Percentiles rank a stretch among this genome's conserved stretches.
Evolutionary conservation across 805 yeast genomes (phyloP).

Genomic region (Candida alai): DNA sequence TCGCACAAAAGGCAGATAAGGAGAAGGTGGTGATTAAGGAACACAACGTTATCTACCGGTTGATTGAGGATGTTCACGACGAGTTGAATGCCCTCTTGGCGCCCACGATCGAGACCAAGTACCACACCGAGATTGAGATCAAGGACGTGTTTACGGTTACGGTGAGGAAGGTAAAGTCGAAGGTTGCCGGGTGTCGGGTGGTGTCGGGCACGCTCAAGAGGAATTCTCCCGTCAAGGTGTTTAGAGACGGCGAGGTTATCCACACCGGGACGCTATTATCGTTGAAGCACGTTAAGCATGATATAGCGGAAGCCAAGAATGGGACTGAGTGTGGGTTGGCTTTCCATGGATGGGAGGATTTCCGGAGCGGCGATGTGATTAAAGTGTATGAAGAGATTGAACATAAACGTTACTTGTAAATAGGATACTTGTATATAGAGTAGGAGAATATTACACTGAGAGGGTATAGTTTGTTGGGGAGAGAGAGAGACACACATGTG

Average conservation of each 20-base stretch:
- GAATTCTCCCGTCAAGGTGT: conserved; percentile 53
- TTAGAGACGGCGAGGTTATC: conserved; percentile 46
- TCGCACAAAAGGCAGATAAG: conserved; percentile 53
- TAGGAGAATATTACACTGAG: no score
- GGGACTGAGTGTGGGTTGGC: conserved; percentile 90
- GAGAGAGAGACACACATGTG: no score
- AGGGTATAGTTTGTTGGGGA: no score
- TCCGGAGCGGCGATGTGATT: conserved; percentile 71
- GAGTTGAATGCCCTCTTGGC: conserved; percentile 56
- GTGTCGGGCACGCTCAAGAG: conserved; percentile 62
- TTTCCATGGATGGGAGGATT: conserved; percentile 62
- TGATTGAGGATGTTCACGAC: conserved; percentile 78
- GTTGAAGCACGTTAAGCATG: conserved; percentile 79
- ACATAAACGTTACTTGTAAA: conserved; percentile 34
- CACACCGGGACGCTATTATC: conserved; percentile 62
- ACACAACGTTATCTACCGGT: conserved; percentile 79
- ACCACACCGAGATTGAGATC: conserved; percentile 62
- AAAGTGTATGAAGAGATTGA: conserved; percentile 66
- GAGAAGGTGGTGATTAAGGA: conserved; percentile 55
- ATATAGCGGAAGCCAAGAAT: conserved; percentile 69
- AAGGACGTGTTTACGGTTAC: conserved; percentile 71
- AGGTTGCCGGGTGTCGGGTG: conserved; percentile 88
- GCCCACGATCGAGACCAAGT: conserved; percentile 64
- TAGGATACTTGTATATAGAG: conserved; percentile 4
- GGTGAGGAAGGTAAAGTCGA: conserved; percentile 49